These are phyloP conservation scores for Pouteria campechiana DNA, from an alignment of 179 eudicot genomes.

Conservation along the genomic window DNA sequence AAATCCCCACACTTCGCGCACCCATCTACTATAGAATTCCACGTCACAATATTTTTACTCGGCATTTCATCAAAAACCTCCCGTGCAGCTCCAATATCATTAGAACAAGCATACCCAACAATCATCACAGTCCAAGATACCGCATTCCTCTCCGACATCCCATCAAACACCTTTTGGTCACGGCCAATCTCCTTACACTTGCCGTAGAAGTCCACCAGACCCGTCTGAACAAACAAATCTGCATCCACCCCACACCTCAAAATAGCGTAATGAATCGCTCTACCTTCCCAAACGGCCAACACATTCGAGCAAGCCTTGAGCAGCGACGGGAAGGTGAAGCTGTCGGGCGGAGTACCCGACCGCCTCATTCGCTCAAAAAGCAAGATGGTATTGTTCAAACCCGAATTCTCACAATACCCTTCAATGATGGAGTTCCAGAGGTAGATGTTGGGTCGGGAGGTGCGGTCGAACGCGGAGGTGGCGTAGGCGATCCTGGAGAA, in stretches of 20 bases:
- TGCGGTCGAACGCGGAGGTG: slow-evolving; percentile 2
- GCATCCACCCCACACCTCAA: slow-evolving; percentile 3
- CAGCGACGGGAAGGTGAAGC: slow-evolving; percentile 8
- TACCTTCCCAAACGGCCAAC: not conserved
- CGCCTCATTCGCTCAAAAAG: slow-evolving; percentile 1
- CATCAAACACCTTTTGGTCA: slow-evolving; percentile 11
- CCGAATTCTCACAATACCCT: not conserved
- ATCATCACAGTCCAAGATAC: slow-evolving; percentile 17
- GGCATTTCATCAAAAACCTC: slow-evolving; percentile 11
- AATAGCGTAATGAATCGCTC: slow-evolving; percentile 3
- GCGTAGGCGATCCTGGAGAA: slow-evolving; percentile 6
- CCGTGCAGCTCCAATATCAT: no score
- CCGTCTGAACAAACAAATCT: slow-evolving; percentile 13
- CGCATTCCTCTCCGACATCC: slow-evolving; percentile 11
- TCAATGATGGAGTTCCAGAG: slow-evolving; percentile 8
- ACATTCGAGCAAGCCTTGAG: slow-evolving; percentile 4
- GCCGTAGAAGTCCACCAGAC: slow-evolving; percentile 11
- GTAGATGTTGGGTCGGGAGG: slow-evolving; percentile 5
- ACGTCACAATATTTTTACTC: not conserved
- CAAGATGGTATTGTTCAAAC: not conserved
- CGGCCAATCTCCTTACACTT: slow-evolving; percentile 8
- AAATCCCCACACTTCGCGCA: slow-evolving; percentile 8
- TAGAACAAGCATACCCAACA: slow-evolving; percentile 15
- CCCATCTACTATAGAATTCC: slow-evolving; percentile 11
- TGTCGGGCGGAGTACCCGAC: slow-evolving; percentile 2